Conservation (phyloP, 768 basidiomycete genomes). For the Pleurotus tuoliensis region DNA sequence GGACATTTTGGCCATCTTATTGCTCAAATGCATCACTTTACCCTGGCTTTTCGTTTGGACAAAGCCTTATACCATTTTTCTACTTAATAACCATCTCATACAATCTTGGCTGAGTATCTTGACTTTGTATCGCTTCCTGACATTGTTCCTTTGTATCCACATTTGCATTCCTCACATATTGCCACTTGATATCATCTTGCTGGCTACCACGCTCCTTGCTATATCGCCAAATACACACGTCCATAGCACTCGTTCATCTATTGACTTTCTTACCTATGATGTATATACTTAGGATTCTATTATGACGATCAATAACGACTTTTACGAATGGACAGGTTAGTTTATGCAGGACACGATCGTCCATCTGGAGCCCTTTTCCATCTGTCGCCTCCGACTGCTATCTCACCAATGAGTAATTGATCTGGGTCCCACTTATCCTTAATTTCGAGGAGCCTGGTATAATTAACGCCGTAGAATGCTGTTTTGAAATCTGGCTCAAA, state of each 20-base stretch:
- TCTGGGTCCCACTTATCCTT: conserved; percentile 8
- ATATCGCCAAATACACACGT: background rate
- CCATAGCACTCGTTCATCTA: background rate
- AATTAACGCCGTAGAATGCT: conserved; percentile 10
- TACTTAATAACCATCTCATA: background rate
- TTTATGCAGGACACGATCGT: background rate
- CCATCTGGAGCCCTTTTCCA: background rate
- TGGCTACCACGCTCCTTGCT: background rate
- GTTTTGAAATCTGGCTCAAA: conserved; percentile 9
- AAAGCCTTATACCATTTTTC: background rate
- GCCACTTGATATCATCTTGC: background rate
- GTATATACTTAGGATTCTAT: background rate
- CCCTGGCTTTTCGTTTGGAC: background rate
- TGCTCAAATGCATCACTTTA: background rate
- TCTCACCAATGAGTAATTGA: conserved; percentile 4
- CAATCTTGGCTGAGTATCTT: too few relatives aligned
- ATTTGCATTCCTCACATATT: background rate
- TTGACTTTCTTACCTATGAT: background rate
- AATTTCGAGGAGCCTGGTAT: conserved; percentile 3
- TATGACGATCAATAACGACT: background rate
- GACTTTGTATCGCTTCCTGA: too few relatives aligned
- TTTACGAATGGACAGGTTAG: background rate
- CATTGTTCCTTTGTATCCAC: background rate
- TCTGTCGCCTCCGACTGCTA: conserved; percentile 9
- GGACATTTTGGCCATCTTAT: background rate